Base-by-base conservation (phyloP, 2,329 filamentous ascomycete species). In the Pseudogymnoascus sp. region DNA sequence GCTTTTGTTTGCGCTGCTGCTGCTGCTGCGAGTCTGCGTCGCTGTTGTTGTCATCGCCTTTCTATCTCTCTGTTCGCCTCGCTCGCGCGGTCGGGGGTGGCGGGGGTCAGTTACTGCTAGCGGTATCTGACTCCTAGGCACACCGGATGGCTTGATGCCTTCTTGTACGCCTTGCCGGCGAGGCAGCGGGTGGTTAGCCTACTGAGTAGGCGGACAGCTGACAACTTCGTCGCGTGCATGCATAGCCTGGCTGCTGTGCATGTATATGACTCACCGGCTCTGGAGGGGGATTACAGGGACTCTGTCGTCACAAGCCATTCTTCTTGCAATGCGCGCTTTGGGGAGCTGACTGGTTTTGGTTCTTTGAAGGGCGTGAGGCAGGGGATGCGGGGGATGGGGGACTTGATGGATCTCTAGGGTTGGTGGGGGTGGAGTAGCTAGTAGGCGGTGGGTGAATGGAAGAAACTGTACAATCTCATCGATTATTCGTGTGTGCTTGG, bases 271-370 rank as follows among this genome's bases (percentile, higher is more conserved):
- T 55, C 49, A 33, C n/a, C n/a, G 28, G 25, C 28, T 52, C 23
- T 52, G 43, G 23, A 52, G 3, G 23, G 28, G 28, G n/a, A 55
- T 55, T 18, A 55, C 25, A 2, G n/a, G 8, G 49, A 55, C 25
- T 55, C 45, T 55, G 9, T 33, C 28, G 5, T 55, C 25, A 33
- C 28, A 28, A 33, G 18, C n/a, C 49, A 55, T 55, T 33, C 49
- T 55, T 55, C 49, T 31, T 55, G 25, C n/a, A 2, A 12, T 2
- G 28, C 25, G 45, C 1, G 25, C 49, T 55, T 55, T 55, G 49
- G 49, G n/a, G 49, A n/a, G 9, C 49, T 33, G 49, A 55, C 49
- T 55, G 49, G 49, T 33, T 33, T 55, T 55, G 49, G 49, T 55
- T 55, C 25, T 55, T 3, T 12, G 45, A 55, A 55, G 49, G 49